Evolutionary conservation across 1,284 basidiomycete species (phyloP).

Genomic region (Puccinia coronata): DNA sequence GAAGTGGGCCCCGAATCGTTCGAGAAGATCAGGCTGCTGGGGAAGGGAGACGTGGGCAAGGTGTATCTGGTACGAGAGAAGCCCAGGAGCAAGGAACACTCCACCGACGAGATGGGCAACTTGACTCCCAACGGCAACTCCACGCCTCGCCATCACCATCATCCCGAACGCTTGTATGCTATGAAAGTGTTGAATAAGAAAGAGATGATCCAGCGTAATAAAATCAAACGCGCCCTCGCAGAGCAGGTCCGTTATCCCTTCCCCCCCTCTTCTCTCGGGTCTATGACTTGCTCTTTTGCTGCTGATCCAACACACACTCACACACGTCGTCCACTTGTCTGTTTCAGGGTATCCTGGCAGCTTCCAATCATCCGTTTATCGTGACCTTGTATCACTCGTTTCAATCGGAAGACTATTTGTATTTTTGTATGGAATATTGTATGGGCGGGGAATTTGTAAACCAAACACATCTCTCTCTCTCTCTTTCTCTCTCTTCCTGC

Average conservation of each 20-base stretch:
- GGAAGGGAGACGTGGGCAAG: conserved; percentile 93
- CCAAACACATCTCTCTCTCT: not conserved
- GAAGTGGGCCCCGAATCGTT: conserved; percentile 89
- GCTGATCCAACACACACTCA: too few species aligned
- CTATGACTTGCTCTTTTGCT: too few species aligned
- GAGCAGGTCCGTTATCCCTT: conserved; percentile 66
- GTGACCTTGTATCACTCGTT: conserved; percentile 96
- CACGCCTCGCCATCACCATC: not conserved
- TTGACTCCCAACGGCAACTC: not conserved
- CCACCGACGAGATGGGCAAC: conserved; percentile 3
- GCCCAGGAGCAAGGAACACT: conserved; percentile 98
- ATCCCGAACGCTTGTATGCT: conserved; percentile 44
- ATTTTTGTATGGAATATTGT: conserved; percentile 66
- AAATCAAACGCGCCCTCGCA: conserved; percentile 92
- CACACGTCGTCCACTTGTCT: too few species aligned
- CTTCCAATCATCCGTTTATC: conserved; percentile 95
- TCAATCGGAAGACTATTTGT: conserved; percentile 94
- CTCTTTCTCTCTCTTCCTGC: too few species aligned
- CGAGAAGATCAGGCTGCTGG: conserved; percentile 89
- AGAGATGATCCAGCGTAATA: conserved; percentile 98
- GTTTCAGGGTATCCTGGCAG: conserved; percentile 89
- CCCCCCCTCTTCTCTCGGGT: not conserved
- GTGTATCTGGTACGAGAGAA: conserved; percentile 95
- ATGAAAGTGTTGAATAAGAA: conserved; percentile 83
- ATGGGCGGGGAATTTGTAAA: conserved; percentile 48